Conservation (phyloP, 495 filamentous ascomycete species). For the Penicillium paxilli region DNA sequence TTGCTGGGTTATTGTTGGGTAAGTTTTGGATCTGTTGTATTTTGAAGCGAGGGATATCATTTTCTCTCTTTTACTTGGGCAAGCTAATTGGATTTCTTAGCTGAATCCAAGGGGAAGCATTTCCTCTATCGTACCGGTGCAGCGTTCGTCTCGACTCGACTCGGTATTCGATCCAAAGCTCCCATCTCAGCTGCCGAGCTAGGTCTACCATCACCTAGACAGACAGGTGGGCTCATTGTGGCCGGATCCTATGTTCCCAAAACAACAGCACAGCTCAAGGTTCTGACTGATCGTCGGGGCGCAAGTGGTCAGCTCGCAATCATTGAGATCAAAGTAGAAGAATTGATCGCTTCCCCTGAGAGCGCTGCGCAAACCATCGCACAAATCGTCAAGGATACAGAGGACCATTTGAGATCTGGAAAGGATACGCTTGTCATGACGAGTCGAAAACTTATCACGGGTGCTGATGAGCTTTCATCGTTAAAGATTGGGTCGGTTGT, state of each 20-base stretch:
- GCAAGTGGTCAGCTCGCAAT: constrained; percentile 34
- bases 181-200: constrained; percentile 46
- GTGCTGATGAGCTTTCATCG: constrained; percentile 42
- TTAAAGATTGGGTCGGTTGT: constrained; percentile 46
- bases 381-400: constrained; percentile 27
- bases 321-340: constrained; percentile 48
- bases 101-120: constrained; percentile 43
- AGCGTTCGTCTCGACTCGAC: constrained; percentile 54
- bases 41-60: no score
- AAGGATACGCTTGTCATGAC: constrained; percentile 55
- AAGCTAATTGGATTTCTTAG: constrained; percentile 12
- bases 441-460: constrained; percentile 48
- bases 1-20: constrained; percentile 45
- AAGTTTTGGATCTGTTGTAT: no score
- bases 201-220: constrained; percentile 23
- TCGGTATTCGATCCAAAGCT: constrained; percentile 46
- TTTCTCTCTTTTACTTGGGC: no score
- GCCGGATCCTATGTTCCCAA: constrained; percentile 58
- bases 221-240: constrained; percentile 50
- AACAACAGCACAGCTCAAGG: constrained; percentile 50
- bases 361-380: constrained; percentile 20
- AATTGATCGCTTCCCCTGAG: constrained; percentile 37
- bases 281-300: constrained; percentile 35
- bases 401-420: constrained; percentile 26
- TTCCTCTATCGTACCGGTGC: constrained; percentile 55